Conservation (phyloP, 1,139 yeast species). For the Magnusiomyces clavatus region DNA sequence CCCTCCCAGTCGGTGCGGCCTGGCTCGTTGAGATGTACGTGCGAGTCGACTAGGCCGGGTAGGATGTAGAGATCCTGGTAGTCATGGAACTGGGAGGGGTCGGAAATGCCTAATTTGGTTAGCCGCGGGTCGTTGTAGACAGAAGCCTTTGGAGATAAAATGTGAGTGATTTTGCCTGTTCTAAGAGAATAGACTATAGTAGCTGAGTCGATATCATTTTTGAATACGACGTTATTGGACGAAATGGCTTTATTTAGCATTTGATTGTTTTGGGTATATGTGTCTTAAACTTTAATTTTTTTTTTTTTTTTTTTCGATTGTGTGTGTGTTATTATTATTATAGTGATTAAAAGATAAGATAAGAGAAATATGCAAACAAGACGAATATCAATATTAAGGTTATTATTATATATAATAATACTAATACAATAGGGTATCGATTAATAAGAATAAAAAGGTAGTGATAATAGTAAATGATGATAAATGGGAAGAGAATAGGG, state of each 20-base stretch:
- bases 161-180: slow-evolving; percentile 49
- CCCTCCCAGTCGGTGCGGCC: slow-evolving; percentile 97
- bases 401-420: too few species aligned
- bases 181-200: slow-evolving; percentile 56
- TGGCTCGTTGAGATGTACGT: slow-evolving; percentile 90
- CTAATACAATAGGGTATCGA: too few species aligned
- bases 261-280: not conserved
- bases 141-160: slow-evolving; percentile 2
- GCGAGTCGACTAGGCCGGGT: slow-evolving; percentile 92
- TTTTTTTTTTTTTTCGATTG: too few species aligned
- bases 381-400: not conserved
- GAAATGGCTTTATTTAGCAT: slow-evolving; percentile 41
- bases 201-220: slow-evolving; percentile 48
- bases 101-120: not conserved
- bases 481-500: not conserved
- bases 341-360: not conserved
- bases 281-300: not conserved
- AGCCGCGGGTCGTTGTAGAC: not conserved
- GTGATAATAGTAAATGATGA: not conserved
- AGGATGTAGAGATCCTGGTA: slow-evolving; percentile 56
- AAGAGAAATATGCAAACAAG: not conserved
- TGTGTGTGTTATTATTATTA: too few species aligned
- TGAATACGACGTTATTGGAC: slow-evolving; percentile 56
- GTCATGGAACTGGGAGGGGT: slow-evolving; percentile 8
- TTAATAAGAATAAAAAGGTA: not conserved